Base-by-base conservation (phyloP, 1,139 yeast species). In the Geotrichum aggregatum region DNA sequence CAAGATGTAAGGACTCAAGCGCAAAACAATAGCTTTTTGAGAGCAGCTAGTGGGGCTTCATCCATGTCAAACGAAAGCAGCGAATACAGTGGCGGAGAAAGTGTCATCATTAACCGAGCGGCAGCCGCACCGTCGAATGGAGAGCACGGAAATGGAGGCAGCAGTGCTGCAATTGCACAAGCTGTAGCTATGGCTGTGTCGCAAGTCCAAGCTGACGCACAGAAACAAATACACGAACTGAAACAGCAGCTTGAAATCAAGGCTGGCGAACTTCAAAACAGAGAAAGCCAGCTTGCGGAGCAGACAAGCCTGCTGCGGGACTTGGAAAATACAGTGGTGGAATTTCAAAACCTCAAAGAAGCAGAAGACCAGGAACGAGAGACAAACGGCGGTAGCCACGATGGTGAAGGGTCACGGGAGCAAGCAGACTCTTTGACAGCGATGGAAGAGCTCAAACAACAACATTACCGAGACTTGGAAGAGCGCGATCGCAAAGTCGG, bases 251-350 rank as follows among this genome's bases (percentile, higher is more conserved):
- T 63, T 19, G 54, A 61, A 22, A 56, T 52, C 16, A 55, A 60
- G 6, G 47, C 52, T 30, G 41, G 22, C 11, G 53, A 55, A 16
- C 50, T 59, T 13, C 51, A 57, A 7, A 64, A 59, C 22, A 56
- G 62, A 35, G 67, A 65, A 22, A 43, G 50, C n/a, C 63, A 61
- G 44, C 52, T 66, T 21, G 57, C 57, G 42, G 64, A 61, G 34
- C 70, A 66, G 54, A 57, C 58, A n/a, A 55, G 57, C 28, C 53
- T 65, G 22, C 59, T 67, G 19, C 57, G 56, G 24, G 69, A 66
- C 26, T 52, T 66, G 52, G 70, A 66, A 53, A 56, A 58, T 21
- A 59, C 67, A 14, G 56, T 68, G 11, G 61, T 60, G 26, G 71
- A 68, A 47, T 64, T 67, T 31, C 65, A 66, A 44, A 49, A 50